Percentiles rank a stretch among this genome's conserved stretches.
phyloP scores from a whole-genome alignment of 495 filamentous ascomycete species.

The Hypoxylon lienhwacheense region DNA sequence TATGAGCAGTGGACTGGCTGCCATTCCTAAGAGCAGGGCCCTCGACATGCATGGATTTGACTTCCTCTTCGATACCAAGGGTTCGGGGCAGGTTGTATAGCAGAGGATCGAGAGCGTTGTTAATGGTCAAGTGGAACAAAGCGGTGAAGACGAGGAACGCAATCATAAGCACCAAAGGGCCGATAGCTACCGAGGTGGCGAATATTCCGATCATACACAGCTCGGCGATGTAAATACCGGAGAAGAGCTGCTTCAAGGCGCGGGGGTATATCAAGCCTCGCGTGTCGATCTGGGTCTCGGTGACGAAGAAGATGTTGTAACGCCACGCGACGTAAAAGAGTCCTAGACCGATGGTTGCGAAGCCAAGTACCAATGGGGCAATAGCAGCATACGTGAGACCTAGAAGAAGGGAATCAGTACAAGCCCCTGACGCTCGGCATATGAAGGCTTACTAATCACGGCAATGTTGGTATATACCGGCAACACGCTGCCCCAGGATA shows the following conservation, averaged over 20 bases:
- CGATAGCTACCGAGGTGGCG: conserved; percentile 67
- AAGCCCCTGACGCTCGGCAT: not conserved
- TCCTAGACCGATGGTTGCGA: conserved; percentile 78
- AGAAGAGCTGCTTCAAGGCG: conserved; percentile 88
- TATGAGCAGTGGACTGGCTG: conserved; percentile 21
- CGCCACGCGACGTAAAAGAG: conserved; percentile 93
- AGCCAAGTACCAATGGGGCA: conserved; percentile 85
- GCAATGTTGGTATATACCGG: conserved; percentile 83
- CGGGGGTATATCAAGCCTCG: conserved; percentile 85
- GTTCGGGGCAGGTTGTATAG: conserved; percentile 75
- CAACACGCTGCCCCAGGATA: conserved; percentile 87
- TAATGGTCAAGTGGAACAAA: conserved; percentile 82
- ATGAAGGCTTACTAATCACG: conserved; percentile 66
- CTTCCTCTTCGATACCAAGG: conserved; percentile 65
- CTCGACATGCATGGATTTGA: conserved; percentile 43
- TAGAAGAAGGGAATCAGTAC: conserved; percentile 33
- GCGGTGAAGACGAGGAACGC: conserved; percentile 76
- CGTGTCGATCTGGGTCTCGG: conserved; percentile 82
- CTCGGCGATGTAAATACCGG: conserved; percentile 82
- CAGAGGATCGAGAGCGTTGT: conserved; percentile 75
- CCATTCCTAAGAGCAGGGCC: conserved; percentile 34
- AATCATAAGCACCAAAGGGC: conserved; percentile 82
- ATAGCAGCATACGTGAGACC: conserved; percentile 89
- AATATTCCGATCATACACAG: conserved; percentile 91
- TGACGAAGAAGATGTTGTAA: conserved; percentile 94